Base-by-base conservation (phyloP, 2,329 filamentous ascomycete species). In the Phyllosticta citriasiana region DNA sequence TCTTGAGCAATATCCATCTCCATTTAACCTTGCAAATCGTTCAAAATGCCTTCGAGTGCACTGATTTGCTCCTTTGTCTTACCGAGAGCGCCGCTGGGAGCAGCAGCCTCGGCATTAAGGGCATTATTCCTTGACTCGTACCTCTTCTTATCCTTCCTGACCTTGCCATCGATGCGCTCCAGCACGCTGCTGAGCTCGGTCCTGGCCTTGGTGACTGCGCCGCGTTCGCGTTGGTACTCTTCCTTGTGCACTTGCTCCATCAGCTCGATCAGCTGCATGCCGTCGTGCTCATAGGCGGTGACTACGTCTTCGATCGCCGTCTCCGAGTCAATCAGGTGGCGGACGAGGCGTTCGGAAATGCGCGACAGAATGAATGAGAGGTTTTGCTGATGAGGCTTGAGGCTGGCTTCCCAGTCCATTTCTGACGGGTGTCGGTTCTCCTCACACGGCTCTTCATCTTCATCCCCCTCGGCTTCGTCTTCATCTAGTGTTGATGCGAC, bases 291-390 rank as follows among this genome's bases (percentile, higher is more conserved):
- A 64, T 78, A 82, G 25, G 73, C 74, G 7, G 75, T 70, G 3
- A 80, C 66, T 26, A 80, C 75, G 27, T 77, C 71, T 3, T 67
- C 68, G 26, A 80, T 71, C 1, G 75, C 76, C 3, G 71, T 72
- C 65, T 80, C 79, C 53, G 77, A 74, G n/a, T 76, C 72, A 8
- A 79, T 71, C 19, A 83, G 72, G 60, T 80, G 74, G 1, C 68
- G 73, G 8, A 77, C 66, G 9, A 82, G 72, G 19, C 71, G 71
- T 70, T 80, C n/a, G 3, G 74, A 74, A 3, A 76, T 70, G n/a
- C 70, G 69, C 24, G 74, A 67, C 25, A 79, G 66, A 40, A 72
- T 67, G 16, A 76, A 72, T 50, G 73, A 69, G 5, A 78, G 62
- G 47, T 68, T 67, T 30, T 69, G 69, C 57, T 78, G 77, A 50